Evolutionary conservation across 1,284 basidiomycete genomes (phyloP).

Genomic region (Ceratobasidium papillatum): DNA sequence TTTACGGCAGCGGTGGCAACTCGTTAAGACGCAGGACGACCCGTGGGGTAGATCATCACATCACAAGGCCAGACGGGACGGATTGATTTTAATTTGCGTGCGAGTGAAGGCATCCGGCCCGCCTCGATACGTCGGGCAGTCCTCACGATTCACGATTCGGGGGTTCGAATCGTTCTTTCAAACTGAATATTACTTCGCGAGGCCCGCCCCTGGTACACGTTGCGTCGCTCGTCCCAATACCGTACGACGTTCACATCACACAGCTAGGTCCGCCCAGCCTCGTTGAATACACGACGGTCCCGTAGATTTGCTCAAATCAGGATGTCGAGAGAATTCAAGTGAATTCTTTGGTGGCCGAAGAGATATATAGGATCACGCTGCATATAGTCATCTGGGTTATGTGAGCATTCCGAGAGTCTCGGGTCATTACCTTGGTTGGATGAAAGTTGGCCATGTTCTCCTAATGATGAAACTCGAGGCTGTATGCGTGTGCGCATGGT

Average conservation of each 20-base stretch:
- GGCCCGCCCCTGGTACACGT: slow-evolving; percentile 39
- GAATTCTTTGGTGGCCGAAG: background rate
- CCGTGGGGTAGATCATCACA: slow-evolving; percentile 15
- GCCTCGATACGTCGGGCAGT: slow-evolving; percentile 3
- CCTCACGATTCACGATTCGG: slow-evolving; percentile 1
- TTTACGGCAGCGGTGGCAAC: background rate
- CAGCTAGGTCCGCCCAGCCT: slow-evolving; percentile 35
- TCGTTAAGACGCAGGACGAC: background rate
- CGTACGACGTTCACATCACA: slow-evolving; percentile 2
- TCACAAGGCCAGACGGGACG: background rate
- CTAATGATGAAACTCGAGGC: background rate
- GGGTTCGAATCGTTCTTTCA: background rate
- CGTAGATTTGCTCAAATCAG: background rate
- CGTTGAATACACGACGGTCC: slow-evolving; percentile 39
- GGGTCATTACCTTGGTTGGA: background rate
- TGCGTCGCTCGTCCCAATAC: slow-evolving; percentile 5
- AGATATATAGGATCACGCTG: background rate
- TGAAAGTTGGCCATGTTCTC: background rate
- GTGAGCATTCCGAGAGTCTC: background rate
- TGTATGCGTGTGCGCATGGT: slow-evolving; percentile 3
- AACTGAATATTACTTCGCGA: slow-evolving; percentile 27
- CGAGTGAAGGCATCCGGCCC: background rate
- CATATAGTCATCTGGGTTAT: background rate
- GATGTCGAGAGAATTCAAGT: background rate
- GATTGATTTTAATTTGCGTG: slow-evolving; percentile 29